phyloP scores from a whole-genome alignment of 768 basidiomycete species.

The Gymnopilus junonius region DNA sequence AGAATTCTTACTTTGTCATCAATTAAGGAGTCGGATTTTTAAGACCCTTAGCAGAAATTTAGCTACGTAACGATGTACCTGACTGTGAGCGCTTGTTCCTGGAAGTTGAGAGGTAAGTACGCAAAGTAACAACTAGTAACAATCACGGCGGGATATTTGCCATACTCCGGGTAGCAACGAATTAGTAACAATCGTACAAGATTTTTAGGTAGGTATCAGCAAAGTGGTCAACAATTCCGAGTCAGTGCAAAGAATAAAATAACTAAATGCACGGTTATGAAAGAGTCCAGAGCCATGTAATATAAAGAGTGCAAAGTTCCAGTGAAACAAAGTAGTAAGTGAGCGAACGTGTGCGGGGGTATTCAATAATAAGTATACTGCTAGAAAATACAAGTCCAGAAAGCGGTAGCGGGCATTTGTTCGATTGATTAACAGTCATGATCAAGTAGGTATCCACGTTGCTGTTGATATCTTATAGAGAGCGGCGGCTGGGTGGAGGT shows the following conservation, averaged over 20 bases:
- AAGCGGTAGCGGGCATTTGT: background rate
- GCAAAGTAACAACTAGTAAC: background rate
- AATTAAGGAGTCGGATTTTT: background rate
- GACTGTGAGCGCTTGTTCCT: slow-evolving; percentile 4
- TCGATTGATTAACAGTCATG: background rate
- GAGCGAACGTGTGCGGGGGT: background rate
- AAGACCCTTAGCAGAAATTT: background rate
- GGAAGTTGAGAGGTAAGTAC: background rate
- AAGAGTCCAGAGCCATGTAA: background rate
- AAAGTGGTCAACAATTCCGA: background rate
- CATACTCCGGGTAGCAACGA: slow-evolving; percentile 1
- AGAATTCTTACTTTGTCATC: background rate
- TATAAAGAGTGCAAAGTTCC: background rate
- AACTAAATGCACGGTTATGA: background rate
- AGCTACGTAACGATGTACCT: background rate
- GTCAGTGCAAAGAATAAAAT: background rate
- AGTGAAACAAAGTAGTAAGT: background rate
- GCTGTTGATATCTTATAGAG: background rate
- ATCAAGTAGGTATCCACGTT: background rate
- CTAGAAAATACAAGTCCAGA: slow-evolving; percentile 1
- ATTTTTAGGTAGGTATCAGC: background rate
- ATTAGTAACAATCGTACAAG: slow-evolving; percentile 1
- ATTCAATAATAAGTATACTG: background rate
- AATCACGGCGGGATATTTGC: background rate
- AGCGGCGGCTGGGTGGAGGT: slow-evolving; percentile 19